Evolutionary conservation across 2,329 filamentous ascomycete species (phyloP).

Genomic region (Basipetospora chlamydospora): DNA sequence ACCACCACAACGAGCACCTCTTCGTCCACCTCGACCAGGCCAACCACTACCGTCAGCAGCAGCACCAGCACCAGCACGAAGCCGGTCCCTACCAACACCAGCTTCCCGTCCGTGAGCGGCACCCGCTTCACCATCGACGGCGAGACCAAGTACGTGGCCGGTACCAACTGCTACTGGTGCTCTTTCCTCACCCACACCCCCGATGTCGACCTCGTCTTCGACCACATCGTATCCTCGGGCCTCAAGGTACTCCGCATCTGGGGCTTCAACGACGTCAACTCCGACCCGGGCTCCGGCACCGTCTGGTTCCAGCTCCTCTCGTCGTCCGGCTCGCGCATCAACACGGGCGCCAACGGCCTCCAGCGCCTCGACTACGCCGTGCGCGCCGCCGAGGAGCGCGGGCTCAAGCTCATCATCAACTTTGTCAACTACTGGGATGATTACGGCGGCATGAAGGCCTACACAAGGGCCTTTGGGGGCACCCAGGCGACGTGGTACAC

Average conservation of each 20-base stretch:
- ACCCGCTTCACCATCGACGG: constrained; percentile 28
- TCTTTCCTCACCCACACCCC: constrained; percentile 35
- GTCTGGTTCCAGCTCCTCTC: constrained; percentile 39
- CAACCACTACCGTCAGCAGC: no score
- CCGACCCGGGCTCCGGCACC: constrained; percentile 16
- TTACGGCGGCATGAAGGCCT: constrained; percentile 50
- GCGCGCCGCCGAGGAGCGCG: constrained; percentile 38
- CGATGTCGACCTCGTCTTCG: constrained; percentile 39
- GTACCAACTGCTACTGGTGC: constrained; percentile 44
- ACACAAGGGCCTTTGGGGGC: constrained; percentile 42
- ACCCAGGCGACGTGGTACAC: constrained; percentile 41
- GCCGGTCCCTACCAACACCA: constrained; percentile 3
- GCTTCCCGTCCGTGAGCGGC: constrained; percentile 13
- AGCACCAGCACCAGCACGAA: no score
- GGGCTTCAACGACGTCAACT: constrained; percentile 45
- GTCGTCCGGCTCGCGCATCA: constrained; percentile 36
- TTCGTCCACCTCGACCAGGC: no score
- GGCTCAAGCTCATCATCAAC: constrained; percentile 48
- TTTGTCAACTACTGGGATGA: constrained; percentile 57
- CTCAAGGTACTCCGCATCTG: constrained; percentile 44
- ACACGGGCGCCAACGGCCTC: constrained; percentile 45
- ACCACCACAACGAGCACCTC: no score
- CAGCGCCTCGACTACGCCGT: constrained; percentile 49
- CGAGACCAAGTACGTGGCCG: constrained; percentile 31
- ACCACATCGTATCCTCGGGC: constrained; percentile 32